A percentile compares a stretch with the other conserved stretches of the same genome.
phyloP scores from a whole-genome alignment of 306 rosid species.

The Cucumis melo region DNA sequence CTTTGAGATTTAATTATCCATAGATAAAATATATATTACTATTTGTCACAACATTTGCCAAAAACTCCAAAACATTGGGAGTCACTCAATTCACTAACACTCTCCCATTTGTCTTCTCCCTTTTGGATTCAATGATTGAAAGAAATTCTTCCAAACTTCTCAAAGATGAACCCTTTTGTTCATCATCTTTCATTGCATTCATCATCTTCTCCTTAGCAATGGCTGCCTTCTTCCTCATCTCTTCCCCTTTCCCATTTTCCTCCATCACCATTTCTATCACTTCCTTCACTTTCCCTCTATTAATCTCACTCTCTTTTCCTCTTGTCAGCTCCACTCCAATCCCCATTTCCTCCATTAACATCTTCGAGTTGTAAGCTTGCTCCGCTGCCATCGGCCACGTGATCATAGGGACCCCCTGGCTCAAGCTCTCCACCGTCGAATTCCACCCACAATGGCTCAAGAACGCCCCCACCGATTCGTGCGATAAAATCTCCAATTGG shows the following conservation, averaged over 20 bases:
- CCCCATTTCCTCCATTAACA: slow-evolving; percentile 67
- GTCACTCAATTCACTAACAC: neutral
- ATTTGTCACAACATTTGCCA: too few relatives aligned
- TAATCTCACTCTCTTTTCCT: slow-evolving; percentile 22
- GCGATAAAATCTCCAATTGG: slow-evolving; percentile 58
- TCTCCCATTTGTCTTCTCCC: neutral
- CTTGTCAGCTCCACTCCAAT: slow-evolving; percentile 42
- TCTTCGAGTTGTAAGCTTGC: slow-evolving; percentile 56
- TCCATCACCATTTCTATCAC: slow-evolving; percentile 37
- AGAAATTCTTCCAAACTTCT: slow-evolving; percentile 32
- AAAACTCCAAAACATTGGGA: neutral
- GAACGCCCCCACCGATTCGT: slow-evolving; percentile 41
- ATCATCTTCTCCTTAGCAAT: slow-evolving; percentile 22
- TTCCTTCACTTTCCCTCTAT: slow-evolving; percentile 28
- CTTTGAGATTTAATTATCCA: too few relatives aligned
- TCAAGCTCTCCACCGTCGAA: slow-evolving; percentile 60
- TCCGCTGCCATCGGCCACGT: slow-evolving; percentile 82
- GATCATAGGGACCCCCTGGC: slow-evolving; percentile 58
- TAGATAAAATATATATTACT: too few relatives aligned
- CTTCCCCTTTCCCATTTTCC: slow-evolving; percentile 26
- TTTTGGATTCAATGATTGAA: neutral
- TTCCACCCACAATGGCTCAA: slow-evolving; percentile 91
- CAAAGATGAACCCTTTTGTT: slow-evolving; percentile 21
- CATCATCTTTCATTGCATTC: slow-evolving; percentile 19
- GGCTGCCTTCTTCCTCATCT: slow-evolving; percentile 34